phyloP scores from a whole-genome alignment of 805 yeast species.

The Candida nanaspora region DNA sequence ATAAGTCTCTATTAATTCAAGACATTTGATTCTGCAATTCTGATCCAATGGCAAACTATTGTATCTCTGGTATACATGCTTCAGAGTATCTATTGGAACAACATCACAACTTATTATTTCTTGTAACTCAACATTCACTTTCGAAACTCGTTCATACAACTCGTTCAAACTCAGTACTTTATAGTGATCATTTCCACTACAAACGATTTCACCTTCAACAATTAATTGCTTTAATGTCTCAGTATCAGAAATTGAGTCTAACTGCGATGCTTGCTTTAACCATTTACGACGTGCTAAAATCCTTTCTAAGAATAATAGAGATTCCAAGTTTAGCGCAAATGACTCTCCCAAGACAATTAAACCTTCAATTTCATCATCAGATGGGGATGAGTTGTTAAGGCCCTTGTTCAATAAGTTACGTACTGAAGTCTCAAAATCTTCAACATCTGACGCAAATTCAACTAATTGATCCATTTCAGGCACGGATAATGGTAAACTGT shows the following conservation, averaged over 20 bases:
- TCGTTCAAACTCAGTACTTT: conserved; percentile 7
- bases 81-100: conserved; percentile 5
- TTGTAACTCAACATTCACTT: conserved; percentile 8
- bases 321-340: conserved; percentile 50
- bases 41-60: conserved; percentile 10
- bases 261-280: conserved; percentile 21
- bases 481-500: conserved; percentile 41
- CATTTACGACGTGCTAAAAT: conserved; percentile 32
- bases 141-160: conserved; percentile 8
- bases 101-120: background rate
- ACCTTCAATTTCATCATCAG: conserved; percentile 40
- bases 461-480: conserved; percentile 55
- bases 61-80: conserved; percentile 5
- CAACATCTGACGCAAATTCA: conserved; percentile 46
- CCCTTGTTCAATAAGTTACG: conserved; percentile 27
- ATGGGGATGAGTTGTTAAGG: conserved; percentile 14
- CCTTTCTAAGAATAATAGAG: conserved; percentile 33
- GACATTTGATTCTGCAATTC: conserved; percentile 35
- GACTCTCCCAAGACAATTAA: conserved; percentile 52
- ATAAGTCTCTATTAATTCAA: conserved; percentile 64
- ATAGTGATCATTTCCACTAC: conserved; percentile 10
- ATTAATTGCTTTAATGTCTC: conserved; percentile 10
- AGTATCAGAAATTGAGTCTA: conserved; percentile 20
- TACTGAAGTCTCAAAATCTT: conserved; percentile 42
- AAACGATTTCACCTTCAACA: conserved; percentile 17